Percentiles rank a stretch among this genome's conserved stretches.
Conservation (phyloP, 1,139 yeast genomes). For the Neolecta irregularis region DNA sequence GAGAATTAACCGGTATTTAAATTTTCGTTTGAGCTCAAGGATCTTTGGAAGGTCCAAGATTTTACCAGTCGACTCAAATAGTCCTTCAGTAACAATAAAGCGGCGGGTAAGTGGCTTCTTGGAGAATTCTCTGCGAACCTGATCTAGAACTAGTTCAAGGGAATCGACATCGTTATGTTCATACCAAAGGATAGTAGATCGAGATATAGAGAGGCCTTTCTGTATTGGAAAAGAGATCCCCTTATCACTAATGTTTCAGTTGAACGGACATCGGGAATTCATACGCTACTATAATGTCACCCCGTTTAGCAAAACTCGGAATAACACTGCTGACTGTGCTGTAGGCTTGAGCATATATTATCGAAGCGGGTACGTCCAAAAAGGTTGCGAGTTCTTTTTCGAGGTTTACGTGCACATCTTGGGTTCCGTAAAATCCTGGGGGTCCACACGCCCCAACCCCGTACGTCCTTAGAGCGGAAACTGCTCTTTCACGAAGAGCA, state of each 20-base stretch:
- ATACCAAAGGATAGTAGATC: slow-evolving; percentile 65
- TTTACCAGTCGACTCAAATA: slow-evolving; percentile 72
- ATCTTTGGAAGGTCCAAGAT: slow-evolving; percentile 56
- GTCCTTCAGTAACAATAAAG: slow-evolving; percentile 79
- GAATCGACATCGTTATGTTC: slow-evolving; percentile 82
- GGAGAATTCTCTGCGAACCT: slow-evolving; percentile 22
- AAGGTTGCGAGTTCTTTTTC: slow-evolving; percentile 63
- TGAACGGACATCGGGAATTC: neutral
- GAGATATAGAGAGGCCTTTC: slow-evolving; percentile 72
- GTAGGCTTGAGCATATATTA: slow-evolving; percentile 86
- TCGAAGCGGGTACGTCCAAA: slow-evolving; percentile 61
- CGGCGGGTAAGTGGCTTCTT: slow-evolving; percentile 63
- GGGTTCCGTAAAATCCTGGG: slow-evolving; percentile 92
- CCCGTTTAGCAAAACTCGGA: slow-evolving; percentile 89
- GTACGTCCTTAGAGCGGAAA: slow-evolving; percentile 42
- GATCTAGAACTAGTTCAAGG: slow-evolving; percentile 55
- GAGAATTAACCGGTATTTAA: slow-evolving; percentile 67
- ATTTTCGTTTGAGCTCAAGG: slow-evolving; percentile 55
- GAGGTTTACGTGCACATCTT: slow-evolving; percentile 71
- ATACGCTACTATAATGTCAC: slow-evolving; percentile 68
- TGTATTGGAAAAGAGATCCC: slow-evolving; percentile 65
- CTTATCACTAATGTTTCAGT: slow-evolving; percentile 33
- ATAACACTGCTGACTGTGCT: slow-evolving; percentile 89
- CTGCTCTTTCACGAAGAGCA: slow-evolving; percentile 40
- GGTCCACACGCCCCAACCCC: slow-evolving; percentile 99